A percentile compares a stretch with the other conserved stretches of the same genome.
phyloP scores from a whole-genome alignment of 208 protist genomes.

The Vickermania ingenoplastis region DNA sequence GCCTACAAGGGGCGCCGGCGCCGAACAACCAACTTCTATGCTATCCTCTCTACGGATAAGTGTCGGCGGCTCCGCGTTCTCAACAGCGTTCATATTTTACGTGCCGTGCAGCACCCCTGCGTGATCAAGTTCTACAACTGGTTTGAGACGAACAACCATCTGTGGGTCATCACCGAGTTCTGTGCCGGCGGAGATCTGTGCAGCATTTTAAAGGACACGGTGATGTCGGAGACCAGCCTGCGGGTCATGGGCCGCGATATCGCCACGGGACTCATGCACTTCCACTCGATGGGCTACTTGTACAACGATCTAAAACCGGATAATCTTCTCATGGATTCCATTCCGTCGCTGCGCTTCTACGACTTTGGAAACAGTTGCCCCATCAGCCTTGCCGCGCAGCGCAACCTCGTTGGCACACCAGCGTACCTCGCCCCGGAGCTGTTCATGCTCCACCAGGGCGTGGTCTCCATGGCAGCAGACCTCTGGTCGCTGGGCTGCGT shows the following conservation, averaged over 20 bases:
- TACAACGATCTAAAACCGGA: conserved; percentile 88
- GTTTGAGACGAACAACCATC: conserved; percentile 95
- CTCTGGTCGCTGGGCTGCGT: conserved; percentile 93
- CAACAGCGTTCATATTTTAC: conserved; percentile 79
- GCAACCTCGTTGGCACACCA: conserved; percentile 64
- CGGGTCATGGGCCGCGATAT: conserved; percentile 77
- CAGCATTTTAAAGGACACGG: conserved; percentile 57
- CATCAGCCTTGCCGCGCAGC: conserved; percentile 25
- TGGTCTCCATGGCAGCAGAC: conserved; percentile 85
- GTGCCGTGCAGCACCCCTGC: conserved; percentile 65
- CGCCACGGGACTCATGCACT: conserved; percentile 79
- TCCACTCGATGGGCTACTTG: conserved; percentile 86
- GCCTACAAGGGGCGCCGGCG: conserved; percentile 92
- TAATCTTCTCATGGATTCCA: conserved; percentile 90
- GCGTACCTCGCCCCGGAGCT: conserved; percentile 93
- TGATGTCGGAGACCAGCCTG: conserved; percentile 62
- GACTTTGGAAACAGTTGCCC: conserved; percentile 85
- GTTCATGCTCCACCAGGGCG: conserved; percentile 45
- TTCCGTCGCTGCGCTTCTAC: conserved; percentile 83
- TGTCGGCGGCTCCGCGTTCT: conserved; percentile 71
- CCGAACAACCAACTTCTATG: conserved; percentile 89
- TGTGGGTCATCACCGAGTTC: conserved; percentile 94
- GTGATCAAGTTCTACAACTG: conserved; percentile 91
- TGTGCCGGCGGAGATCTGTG: conserved; percentile 89
- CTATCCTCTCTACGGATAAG: conserved; percentile 93